These are phyloP conservation scores for Aphanoascus verrucosus DNA, from an alignment of 2,329 filamentous ascomycete genomes.

Conservation along the genomic window DNA sequence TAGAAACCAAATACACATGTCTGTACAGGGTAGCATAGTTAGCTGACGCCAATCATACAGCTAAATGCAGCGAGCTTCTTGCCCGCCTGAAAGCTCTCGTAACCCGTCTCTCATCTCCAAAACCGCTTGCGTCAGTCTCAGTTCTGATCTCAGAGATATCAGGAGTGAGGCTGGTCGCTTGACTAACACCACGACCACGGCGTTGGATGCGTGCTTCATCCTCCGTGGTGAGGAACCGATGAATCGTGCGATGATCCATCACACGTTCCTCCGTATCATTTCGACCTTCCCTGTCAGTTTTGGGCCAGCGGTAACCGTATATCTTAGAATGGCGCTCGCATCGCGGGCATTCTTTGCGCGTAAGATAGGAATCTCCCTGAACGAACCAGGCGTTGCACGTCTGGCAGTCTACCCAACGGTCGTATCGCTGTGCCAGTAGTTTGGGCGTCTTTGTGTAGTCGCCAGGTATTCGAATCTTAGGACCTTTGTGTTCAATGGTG, in stretches of 20 bases:
- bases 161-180: constrained; percentile 26
- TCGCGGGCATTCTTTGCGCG: constrained; percentile 72
- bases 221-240: constrained; percentile 66
- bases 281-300: constrained; percentile 71
- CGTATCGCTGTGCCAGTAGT: constrained; percentile 63
- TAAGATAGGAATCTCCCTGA: constrained; percentile 78
- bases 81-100: constrained; percentile 28
- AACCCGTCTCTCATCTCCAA: constrained; percentile 26
- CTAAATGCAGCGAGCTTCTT: constrained; percentile 7
- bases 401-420: constrained; percentile 79
- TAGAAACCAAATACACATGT: background rate
- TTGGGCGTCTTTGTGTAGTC: constrained; percentile 75
- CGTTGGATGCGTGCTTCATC: constrained; percentile 47
- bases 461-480: constrained; percentile 48
- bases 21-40: background rate
- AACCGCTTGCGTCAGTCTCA: constrained; percentile 31
- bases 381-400: constrained; percentile 76
- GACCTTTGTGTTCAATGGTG: constrained; percentile 31
- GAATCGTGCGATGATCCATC: constrained; percentile 74
- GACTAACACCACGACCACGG: constrained; percentile 26
- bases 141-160: constrained; percentile 31
- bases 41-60: background rate
- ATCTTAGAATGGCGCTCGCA: constrained; percentile 94
- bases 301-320: constrained; percentile 92
- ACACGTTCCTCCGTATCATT: constrained; percentile 59